Percentiles rank a stretch among this genome's conserved stretches.
Conservation (phyloP, 768 basidiomycete genomes). For the Serendipita sp. region DNA sequence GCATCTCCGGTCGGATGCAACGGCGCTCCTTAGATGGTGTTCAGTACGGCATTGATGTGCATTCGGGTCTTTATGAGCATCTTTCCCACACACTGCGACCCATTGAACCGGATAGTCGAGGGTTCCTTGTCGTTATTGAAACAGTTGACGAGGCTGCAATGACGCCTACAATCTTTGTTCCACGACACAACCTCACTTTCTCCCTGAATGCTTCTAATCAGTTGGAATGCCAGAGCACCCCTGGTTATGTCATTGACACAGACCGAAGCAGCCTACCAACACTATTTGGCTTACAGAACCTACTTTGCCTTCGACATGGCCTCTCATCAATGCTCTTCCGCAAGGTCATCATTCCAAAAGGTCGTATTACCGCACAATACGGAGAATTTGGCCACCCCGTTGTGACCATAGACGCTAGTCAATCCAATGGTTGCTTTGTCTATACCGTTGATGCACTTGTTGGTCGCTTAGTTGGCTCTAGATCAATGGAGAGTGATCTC, state of each 20-base stretch:
- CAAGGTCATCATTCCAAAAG: slow-evolving; percentile 13
- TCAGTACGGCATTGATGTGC: too few species aligned
- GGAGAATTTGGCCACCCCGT: slow-evolving; percentile 9
- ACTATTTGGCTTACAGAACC: slow-evolving; percentile 24
- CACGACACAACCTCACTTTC: not conserved
- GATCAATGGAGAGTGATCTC: slow-evolving; percentile 19
- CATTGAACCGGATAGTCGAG: too few species aligned
- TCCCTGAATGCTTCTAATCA: not conserved
- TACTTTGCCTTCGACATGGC: slow-evolving; percentile 18
- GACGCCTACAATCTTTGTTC: not conserved
- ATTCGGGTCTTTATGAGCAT: too few species aligned
- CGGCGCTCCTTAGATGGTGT: too few species aligned
- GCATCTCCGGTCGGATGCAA: not conserved
- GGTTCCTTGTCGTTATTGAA: too few species aligned
- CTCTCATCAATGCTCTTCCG: slow-evolving; percentile 24
- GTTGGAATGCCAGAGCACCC: not conserved
- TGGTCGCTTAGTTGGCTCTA: slow-evolving; percentile 19
- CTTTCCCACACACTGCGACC: too few species aligned
- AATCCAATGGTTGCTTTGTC: slow-evolving; percentile 11
- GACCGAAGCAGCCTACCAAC: not conserved
- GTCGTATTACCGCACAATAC: not conserved
- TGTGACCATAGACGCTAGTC: slow-evolving; percentile 11
- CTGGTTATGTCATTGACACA: not conserved
- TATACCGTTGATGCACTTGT: slow-evolving; percentile 21
- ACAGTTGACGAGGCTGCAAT: not conserved